Evolutionary conservation across 257 asterid genomes (phyloP), one percentile per base, ranked within the genome.

Genomic region (Plantago major): DNA sequence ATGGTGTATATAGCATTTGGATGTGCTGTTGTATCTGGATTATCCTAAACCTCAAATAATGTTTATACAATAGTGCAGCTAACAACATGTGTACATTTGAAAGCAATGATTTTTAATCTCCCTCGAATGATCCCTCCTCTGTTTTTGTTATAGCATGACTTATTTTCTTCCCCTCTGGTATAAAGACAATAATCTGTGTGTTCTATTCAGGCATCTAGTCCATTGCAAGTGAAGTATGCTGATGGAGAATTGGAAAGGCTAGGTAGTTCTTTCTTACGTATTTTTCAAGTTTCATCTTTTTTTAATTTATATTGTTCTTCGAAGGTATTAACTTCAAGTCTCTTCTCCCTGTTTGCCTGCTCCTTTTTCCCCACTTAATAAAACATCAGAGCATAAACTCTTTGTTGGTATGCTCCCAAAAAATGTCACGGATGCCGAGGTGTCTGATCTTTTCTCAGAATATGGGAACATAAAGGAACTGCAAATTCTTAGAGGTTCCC

Each of bases 171-270:
- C 55, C 50, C 73, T 74, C 72, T 78, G 70, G 70, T 74, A 47
- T 47, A 28, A 79, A 64, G 61, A 60, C 74, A 47, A 57, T 64
- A 42, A 71, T 74, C 37, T 71, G 74, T 76, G 15, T 73, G 46
- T 74, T 67, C 69, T 62, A 77, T 82, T 62, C 95, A 93, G 99
- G 99, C 94, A 65, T 87, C 99, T 64, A 82, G 86, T 71, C 99
- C 95, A 46, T 67, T 93, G 85, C 97, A 93, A 89, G 95, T 93
- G 78, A 93, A 84, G 88, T 93, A 93, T 71, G 99, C 99, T 40
- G 99, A 93, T 76, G 99, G 99, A 69, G 99, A 93, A 73, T 81
- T 93, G 92, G 99, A 93, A 83, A 82, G 97, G 75, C 95, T 93
- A 87, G 99, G 99, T 93, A 68, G 40, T 33, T 33, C 40, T 33